A percentile compares a stretch with the other conserved stretches of the same genome.
Conservation (phyloP, 164 flowering plant species). For the grape (Vitis vinifera) region ASM3070453v1 NC_081818.1:27845501-27846000, state of each 20-base stretch:
- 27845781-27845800: slow-evolving; percentile 52
- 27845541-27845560: slow-evolving; percentile 57
- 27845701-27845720: slow-evolving; percentile 69
- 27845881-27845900: neutral
- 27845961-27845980: no score
- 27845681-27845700: slow-evolving; percentile 42
- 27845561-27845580: slow-evolving; percentile 60
- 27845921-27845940: no score
- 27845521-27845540: slow-evolving; percentile 57
- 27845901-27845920: no score
- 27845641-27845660: neutral
- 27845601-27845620: slow-evolving; percentile 40
- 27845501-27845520: slow-evolving; percentile 38
- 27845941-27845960: neutral
- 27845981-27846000: slow-evolving; percentile 31
- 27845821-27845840: slow-evolving; percentile 71
- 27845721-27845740: slow-evolving; percentile 43
- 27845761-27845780: slow-evolving; percentile 61
- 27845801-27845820: slow-evolving; percentile 77
- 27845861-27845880: neutral
- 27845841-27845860: slow-evolving; percentile 69
- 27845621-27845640: neutral
- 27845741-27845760: slow-evolving; percentile 70
- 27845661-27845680: neutral
- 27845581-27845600: slow-evolving; percentile 51